These are phyloP conservation scores for Eucalyptus caleyi DNA, from an alignment of 345 rosid genomes.

Conservation along the genomic window DNA sequence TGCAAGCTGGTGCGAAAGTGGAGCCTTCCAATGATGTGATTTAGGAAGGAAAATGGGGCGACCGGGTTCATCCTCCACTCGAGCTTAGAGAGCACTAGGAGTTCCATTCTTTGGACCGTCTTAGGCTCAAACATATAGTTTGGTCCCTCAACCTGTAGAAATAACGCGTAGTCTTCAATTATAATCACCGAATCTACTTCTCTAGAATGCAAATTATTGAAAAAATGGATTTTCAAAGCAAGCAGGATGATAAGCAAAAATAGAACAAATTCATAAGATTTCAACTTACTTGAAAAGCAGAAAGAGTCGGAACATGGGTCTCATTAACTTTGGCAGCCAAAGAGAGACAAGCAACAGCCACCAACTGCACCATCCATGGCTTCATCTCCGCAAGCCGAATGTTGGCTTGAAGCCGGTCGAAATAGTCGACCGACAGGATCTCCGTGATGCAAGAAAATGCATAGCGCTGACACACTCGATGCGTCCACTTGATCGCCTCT, in stretches of 20 bases:
- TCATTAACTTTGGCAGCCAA: neutral
- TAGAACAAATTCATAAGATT: neutral
- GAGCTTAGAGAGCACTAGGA: slow-evolving; percentile 36
- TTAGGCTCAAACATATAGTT: slow-evolving; percentile 35
- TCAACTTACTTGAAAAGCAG: neutral
- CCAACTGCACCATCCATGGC: neutral
- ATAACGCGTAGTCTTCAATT: neutral
- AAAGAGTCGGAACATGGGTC: neutral
- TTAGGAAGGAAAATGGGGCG: slow-evolving; percentile 50
- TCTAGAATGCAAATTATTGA: neutral
- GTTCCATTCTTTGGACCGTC: slow-evolving; percentile 66
- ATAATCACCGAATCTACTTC: neutral
- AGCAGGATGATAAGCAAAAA: neutral
- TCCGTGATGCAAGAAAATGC: neutral
- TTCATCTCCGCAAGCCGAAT: neutral
- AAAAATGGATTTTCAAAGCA: neutral
- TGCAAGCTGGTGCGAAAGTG: neutral
- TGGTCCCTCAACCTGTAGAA: slow-evolving; percentile 32
- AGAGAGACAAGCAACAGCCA: slow-evolving; percentile 1
- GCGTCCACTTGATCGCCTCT: neutral
- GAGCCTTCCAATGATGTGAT: slow-evolving; percentile 7
- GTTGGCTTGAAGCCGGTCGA: neutral
- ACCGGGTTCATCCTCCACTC: slow-evolving; percentile 51
- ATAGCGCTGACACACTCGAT: neutral
- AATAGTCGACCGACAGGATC: neutral